These are phyloP conservation scores for Penicillium verrucosum DNA, from an alignment of 2,329 filamentous ascomycete genomes.

Conservation along the genomic window DNA sequence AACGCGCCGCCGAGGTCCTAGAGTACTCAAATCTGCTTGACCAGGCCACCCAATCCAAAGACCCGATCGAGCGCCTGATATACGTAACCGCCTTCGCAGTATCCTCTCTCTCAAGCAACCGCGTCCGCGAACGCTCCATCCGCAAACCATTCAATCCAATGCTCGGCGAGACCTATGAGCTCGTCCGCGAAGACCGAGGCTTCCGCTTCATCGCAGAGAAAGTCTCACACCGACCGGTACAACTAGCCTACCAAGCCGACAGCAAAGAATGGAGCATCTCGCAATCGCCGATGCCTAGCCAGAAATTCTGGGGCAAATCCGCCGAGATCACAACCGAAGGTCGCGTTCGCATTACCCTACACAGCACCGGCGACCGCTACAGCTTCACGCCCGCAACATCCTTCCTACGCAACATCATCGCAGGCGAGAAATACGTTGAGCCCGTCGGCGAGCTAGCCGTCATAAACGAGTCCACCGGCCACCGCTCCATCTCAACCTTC, in stretches of 20 bases:
- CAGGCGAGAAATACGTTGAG: slow-evolving; percentile 97
- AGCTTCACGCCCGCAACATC: slow-evolving; percentile 85
- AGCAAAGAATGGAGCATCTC: slow-evolving; percentile 78
- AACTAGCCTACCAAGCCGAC: slow-evolving; percentile 91
- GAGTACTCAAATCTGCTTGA: slow-evolving; percentile 88
- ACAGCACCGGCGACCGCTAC: slow-evolving; percentile 75
- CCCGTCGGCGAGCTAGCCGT: slow-evolving; percentile 88
- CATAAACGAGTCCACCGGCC: slow-evolving; percentile 75
- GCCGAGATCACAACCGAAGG: slow-evolving; percentile 93
- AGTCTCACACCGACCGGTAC: slow-evolving; percentile 85
- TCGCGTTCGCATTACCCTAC: slow-evolving; percentile 72
- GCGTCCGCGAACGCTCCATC: slow-evolving; percentile 85
- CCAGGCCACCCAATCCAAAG: slow-evolving; percentile 57
- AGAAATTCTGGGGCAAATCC: slow-evolving; percentile 99
- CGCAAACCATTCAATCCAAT: slow-evolving; percentile 98
- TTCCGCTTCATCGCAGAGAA: slow-evolving; percentile 95
- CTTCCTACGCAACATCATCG: slow-evolving; percentile 92
- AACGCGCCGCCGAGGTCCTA: slow-evolving; percentile 83
- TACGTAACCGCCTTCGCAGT: slow-evolving; percentile 89
- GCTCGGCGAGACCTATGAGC: slow-evolving; percentile 91
- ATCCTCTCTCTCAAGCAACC: slow-evolving; percentile 74
- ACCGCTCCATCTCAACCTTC: slow-evolving; percentile 84
- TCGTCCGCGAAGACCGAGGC: slow-evolving; percentile 80
- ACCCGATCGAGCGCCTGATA: slow-evolving; percentile 69
- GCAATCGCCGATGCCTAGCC: slow-evolving; percentile 81